These are phyloP conservation scores for Microdochium bolleyi DNA, from an alignment of 2,329 filamentous ascomycete species.

Conservation along the genomic window DNA sequence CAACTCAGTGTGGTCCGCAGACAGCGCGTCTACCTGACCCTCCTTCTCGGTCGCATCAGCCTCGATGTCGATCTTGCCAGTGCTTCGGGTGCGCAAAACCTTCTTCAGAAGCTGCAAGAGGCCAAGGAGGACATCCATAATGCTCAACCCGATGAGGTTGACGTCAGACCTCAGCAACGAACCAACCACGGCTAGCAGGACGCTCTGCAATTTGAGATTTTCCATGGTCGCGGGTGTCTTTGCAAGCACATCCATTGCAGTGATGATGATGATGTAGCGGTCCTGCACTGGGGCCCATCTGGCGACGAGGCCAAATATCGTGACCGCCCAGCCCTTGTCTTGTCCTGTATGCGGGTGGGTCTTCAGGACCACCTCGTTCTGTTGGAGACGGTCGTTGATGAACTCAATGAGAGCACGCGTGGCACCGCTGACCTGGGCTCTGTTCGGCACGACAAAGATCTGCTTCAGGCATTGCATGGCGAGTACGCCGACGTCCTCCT, in stretches of 20 bases:
- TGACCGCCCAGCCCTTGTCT: conserved; percentile 69
- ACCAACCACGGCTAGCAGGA: conserved; percentile 70
- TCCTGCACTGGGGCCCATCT: conserved; percentile 92
- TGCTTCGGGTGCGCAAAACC: conserved; percentile 39
- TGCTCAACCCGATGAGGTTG: conserved; percentile 89
- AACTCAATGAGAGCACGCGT: conserved; percentile 70
- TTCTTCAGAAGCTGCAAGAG: conserved; percentile 77
- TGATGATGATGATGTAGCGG: conserved; percentile 82
- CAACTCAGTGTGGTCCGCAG: conserved; percentile 53
- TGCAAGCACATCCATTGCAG: conserved; percentile 68
- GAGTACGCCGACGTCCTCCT: conserved; percentile 78
- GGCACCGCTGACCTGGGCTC: conserved; percentile 71
- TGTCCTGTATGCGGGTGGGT: conserved; percentile 30
- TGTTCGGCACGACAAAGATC: conserved; percentile 76
- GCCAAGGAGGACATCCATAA: conserved; percentile 88
- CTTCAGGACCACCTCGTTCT: conserved; percentile 45
- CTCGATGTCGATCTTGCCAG: background rate
- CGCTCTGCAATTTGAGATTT: conserved; percentile 64
- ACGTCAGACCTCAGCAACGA: conserved; percentile 79
- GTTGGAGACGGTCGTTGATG: conserved; percentile 51
- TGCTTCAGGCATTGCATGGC: conserved; percentile 81
- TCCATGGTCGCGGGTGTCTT: conserved; percentile 62
- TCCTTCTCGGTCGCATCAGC: conserved; percentile 19
- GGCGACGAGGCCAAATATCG: conserved; percentile 70
- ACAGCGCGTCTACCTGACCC: conserved; percentile 28